Conservation (phyloP, 129 eudicot genomes). For the Ambrosia trifida region DNA sequence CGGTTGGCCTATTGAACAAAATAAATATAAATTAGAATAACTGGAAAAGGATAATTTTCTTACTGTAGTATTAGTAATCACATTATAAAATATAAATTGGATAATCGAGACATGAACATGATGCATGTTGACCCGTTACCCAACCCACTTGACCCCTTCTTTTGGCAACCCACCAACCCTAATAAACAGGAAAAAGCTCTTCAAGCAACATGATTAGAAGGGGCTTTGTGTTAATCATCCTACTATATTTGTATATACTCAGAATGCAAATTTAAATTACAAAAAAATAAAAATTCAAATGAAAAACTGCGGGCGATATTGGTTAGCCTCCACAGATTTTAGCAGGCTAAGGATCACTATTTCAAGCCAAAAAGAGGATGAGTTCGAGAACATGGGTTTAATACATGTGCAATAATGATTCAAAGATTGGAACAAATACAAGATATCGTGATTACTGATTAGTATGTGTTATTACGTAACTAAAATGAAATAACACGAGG, state of each 20-base stretch:
- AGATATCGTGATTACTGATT: no score
- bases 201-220: not conserved
- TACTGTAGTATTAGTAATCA: no score
- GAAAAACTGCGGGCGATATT: not conserved
- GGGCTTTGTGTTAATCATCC: not conserved
- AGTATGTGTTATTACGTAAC: no score
- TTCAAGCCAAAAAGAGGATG: not conserved
- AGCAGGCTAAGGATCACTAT: not conserved
- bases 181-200: not conserved
- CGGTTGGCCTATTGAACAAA: conserved; percentile 65
- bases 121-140: no score
- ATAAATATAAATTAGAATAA: not conserved
- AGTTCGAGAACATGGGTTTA: not conserved
- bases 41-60: no score
- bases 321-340: not conserved
- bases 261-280: not conserved
- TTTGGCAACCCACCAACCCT: no score
- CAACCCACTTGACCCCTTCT: no score
- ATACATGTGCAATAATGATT: not conserved
- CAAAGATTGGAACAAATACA: not conserved
- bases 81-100: no score
- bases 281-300: not conserved
- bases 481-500: no score
- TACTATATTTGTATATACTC: not conserved
- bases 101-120: no score